Evolutionary conservation across 2,329 filamentous ascomycete species (phyloP), one percentile per base, ranked within the genome.

Genomic region (Karstenula rhodostoma): DNA sequence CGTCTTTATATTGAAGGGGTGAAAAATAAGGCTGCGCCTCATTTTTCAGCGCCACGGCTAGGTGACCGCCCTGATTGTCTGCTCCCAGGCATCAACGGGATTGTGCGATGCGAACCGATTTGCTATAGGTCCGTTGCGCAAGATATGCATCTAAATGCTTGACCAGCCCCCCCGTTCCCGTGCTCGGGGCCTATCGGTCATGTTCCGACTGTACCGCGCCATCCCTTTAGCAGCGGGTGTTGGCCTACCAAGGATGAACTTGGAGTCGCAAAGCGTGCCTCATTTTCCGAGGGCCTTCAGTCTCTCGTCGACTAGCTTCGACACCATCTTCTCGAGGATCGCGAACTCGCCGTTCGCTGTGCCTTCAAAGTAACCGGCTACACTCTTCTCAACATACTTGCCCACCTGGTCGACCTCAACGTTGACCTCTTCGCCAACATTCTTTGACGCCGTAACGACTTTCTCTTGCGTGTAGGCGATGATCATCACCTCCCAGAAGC

Each of bases 401-500:
- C 88, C 88, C 6, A 90, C 87, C 82, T 96, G 92, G 76, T 97
- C 94, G 56, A 97, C 94, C 83, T 97, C 94, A 37, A 97, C 87
- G 73, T 97, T 97, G 62, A 97, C 92, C 52, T 89, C 86, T 6
- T 96, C 92, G 2, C 94, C 93, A 32, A 85, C 80, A 78, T 86
- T 83, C 86, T 97, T 97, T 55, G 82, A 83, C 2, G 91, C 92
- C 64, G 93, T 88, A 17, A 96, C 90, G 17, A 99, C 89, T 78
- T 91, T 91, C 79, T 94, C 92, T 82, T 98, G 95, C 12, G 95
- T 97, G 79, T 99, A 99, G 9, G 91, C 87, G 77, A 99, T 97
- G 63, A 99, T 84, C 95, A 99, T 99, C 52, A 99, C 90, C 85
- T 98, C 95, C 81, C 86, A 90, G 87, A 90, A 97, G 77, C 93